Evolutionary conservation across 345 rosid genomes (phyloP).

Genomic region (Salix exigua): DNA sequence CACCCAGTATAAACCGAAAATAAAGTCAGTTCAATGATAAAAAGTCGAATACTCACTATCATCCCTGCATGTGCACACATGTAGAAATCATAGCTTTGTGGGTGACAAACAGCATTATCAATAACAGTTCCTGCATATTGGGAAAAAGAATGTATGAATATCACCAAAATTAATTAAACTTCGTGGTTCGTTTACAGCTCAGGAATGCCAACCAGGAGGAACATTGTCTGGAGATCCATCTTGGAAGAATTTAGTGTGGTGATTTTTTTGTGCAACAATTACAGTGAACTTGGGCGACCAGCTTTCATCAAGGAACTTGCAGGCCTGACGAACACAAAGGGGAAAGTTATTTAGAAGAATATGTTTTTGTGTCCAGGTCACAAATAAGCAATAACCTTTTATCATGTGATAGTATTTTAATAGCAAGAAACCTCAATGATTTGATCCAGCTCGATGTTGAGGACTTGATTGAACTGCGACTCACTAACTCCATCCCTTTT

Average conservation of each 20-base stretch:
- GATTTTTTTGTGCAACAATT: constrained; percentile 22
- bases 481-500: constrained; percentile 30
- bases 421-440: constrained; percentile 21
- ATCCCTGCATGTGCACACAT: constrained; percentile 24
- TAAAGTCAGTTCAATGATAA: background rate
- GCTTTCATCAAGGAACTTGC: constrained; percentile 22
- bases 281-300: constrained; percentile 25
- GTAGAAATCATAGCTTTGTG: constrained; percentile 27
- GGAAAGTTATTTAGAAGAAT: background rate
- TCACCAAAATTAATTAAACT: background rate
- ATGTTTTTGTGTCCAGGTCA: background rate
- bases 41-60: constrained; percentile 13
- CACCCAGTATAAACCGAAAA: background rate
- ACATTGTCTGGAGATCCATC: constrained; percentile 20
- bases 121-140: constrained; percentile 17
- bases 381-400: background rate
- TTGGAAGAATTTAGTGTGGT: constrained; percentile 23
- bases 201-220: constrained; percentile 11
- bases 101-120: constrained; percentile 23
- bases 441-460: constrained; percentile 22
- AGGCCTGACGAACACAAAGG: constrained; percentile 1
- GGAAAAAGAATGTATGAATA: background rate
- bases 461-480: constrained; percentile 26
- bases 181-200: background rate
- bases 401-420: background rate